Base-by-base conservation (phyloP, 179 eudicot species). In the Corrigiola litoralis region DNA sequence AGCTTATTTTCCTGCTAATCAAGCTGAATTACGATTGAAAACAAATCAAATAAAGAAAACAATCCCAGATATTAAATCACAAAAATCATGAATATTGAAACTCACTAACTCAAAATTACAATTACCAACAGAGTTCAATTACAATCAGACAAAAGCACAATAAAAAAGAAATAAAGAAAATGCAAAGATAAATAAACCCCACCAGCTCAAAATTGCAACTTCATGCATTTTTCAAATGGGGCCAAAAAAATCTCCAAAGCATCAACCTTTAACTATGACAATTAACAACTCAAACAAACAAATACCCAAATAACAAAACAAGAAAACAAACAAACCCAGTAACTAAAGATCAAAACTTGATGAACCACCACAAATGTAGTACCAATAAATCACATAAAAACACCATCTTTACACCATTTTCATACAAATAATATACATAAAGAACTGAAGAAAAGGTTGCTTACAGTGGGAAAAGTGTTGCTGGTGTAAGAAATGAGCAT, bases 401-500 rank as follows among this genome's bases (percentile, higher is more conserved):
- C n/a, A n/a, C n/a, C n/a, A n/a, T n/a, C n/a, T n/a, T n/a, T n/a
- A n/a, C n/a, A n/a, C n/a, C n/a, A n/a, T n/a, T n/a, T n/a, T n/a
- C n/a, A n/a, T n/a, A n/a, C n/a, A n/a, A n/a, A n/a, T n/a, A n/a
- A n/a, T n/a, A n/a, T n/a, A n/a, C n/a, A n/a, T n/a, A n/a, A n/a
- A n/a, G n/a, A n/a, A n/a, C n/a, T n/a, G n/a, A n/a, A 38, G 21
- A 54, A 25, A 40, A 34, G 21, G 58, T n/a, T n/a, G 48, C 76
- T 37, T 20, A 78, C 82, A 63, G 79, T 78, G 25, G 82, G 82
- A 61, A 78, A 78, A 63, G 79, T 78, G 79, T 78, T 78, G 60
- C 82, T 78, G 48, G 82, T 78, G 61, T 78, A 78, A 58, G 82
- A 78, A 47, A 78, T 78, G 11, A 78, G 82, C 82, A 78, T 74